Base-by-base conservation (phyloP, 75 land plant species). In the Isoetes taiwanensis region DNA sequence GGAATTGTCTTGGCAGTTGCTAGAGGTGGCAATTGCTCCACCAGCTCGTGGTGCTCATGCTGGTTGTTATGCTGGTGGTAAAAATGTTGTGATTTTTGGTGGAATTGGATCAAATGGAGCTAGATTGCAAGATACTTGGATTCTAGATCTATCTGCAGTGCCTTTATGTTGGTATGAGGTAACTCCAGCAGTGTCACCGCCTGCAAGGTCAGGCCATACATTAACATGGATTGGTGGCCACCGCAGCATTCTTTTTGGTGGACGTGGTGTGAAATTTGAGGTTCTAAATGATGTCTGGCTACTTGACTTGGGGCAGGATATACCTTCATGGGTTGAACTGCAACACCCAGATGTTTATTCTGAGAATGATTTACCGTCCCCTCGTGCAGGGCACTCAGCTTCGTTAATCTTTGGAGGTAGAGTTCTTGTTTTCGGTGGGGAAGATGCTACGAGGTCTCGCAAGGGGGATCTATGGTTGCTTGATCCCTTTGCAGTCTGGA, bases 1-100 rank as follows among this genome's bases (percentile, higher is more conserved):
- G 28, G 60, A 48, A 12, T 28, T 82, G 28, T 69, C 76, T 16
- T 93, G 98, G 98, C 70, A 62, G 58, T 64, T 75, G 31, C 62
- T 87, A 16, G 72, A 78, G 32, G 83, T 84, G 2, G 79, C 72
- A 17, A 20, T 64, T 0, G 64, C 70, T 4, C 98, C 98, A 9
- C 77, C 77, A 3, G 64, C 98, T 33, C 96, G 98, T 41, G 98
- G 98, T 12, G 98, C 98, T 9, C 95, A 93, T 78, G 89, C 86
- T 25, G 94, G 79, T 20, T 81, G 90, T 39, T 77, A 66, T 63
- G 71, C 75, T 32, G 85, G 76, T 17, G 74, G 77, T 25, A 61
- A 38, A 24, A 73, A 54, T 32, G 80, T 88, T 57, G 85, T 88
- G 43, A 68, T 93, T 30, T 78, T 68, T 72, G 98, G 96, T 35